A percentile compares a stretch with the other conserved stretches of the same genome.
Evolutionary conservation across 371 early-diverging fungal species (phyloP).

Genomic region (Mucor saturninus): DNA sequence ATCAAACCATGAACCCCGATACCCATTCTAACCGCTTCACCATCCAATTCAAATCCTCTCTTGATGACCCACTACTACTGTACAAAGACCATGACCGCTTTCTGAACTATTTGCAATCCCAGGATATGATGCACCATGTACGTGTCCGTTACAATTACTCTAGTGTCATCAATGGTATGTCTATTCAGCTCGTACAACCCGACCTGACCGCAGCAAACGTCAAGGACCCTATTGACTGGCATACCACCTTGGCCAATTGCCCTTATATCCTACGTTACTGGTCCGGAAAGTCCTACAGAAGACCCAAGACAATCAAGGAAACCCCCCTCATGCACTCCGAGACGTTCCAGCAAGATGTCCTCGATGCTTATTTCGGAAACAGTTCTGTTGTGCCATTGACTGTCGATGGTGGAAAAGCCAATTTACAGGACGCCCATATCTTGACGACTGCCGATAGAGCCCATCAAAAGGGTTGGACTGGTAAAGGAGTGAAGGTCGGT

Average conservation of each 20-base stretch:
- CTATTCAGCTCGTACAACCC: conserved; percentile 9
- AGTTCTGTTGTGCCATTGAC: not conserved
- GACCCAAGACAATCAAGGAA: conserved; percentile 6
- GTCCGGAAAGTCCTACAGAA: conserved; percentile 14
- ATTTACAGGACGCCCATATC: conserved; percentile 11
- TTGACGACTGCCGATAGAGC: conserved; percentile 14
- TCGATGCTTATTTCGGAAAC: not conserved
- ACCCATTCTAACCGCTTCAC: not conserved
- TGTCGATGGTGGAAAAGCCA: conserved; percentile 12
- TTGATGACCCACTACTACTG: not conserved
- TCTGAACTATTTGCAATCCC: conserved; percentile 5
- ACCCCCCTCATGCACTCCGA: no score
- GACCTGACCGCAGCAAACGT: not conserved
- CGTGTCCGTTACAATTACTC: conserved; percentile 19
- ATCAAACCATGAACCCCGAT: no score
- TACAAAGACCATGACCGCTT: conserved; percentile 9
- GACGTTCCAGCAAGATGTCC: no score
- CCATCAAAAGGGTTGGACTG: conserved; percentile 11
- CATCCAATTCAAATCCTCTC: conserved; percentile 17
- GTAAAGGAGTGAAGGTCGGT: conserved; percentile 22
- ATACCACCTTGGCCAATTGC: conserved; percentile 2
- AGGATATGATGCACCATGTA: not conserved
- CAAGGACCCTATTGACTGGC: not conserved
- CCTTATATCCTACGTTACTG: conserved; percentile 10
- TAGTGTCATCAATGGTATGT: conserved; percentile 19